Evolutionary conservation across 1,284 basidiomycete species (phyloP).

Genomic region (Meripilus lineatus): DNA sequence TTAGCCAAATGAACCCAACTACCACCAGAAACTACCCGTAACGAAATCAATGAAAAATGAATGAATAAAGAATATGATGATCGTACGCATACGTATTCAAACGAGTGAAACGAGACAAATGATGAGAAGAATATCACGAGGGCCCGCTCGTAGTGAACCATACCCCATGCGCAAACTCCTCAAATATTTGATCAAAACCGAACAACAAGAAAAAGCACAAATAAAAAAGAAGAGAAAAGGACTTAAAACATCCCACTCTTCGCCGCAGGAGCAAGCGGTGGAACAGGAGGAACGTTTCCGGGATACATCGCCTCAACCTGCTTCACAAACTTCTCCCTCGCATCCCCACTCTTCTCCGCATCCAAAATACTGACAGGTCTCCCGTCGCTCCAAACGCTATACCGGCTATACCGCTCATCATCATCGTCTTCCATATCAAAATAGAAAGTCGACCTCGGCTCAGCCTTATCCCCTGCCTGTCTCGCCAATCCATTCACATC

Average conservation of each 20-base stretch:
- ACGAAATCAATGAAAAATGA: too few species aligned
- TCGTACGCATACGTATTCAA: too few species aligned
- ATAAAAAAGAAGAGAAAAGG: background rate
- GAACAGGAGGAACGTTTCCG: conserved; percentile 41
- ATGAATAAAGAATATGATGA: too few species aligned
- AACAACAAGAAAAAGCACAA: background rate
- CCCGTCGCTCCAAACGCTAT: conserved; percentile 40
- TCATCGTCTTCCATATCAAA: conserved; percentile 21
- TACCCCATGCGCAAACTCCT: too few species aligned
- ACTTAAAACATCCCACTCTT: conserved; percentile 8
- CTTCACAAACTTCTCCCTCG: conserved; percentile 43
- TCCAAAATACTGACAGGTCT: conserved; percentile 51
- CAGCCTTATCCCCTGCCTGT: conserved; percentile 8
- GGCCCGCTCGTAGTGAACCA: too few species aligned
- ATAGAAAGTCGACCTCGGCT: conserved; percentile 17
- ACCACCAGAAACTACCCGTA: too few species aligned
- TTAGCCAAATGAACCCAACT: too few species aligned
- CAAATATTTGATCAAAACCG: too few species aligned
- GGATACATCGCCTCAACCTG: conserved; percentile 50
- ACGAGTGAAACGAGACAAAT: too few species aligned
- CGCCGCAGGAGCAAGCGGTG: conserved; percentile 27
- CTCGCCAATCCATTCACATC: background rate
- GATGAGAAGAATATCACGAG: too few species aligned
- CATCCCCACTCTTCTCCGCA: conserved; percentile 43
- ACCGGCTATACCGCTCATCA: conserved; percentile 26